Conservation (phyloP, 352 stramenopile genomes). For the Pythium aphanidermatum region DNA sequence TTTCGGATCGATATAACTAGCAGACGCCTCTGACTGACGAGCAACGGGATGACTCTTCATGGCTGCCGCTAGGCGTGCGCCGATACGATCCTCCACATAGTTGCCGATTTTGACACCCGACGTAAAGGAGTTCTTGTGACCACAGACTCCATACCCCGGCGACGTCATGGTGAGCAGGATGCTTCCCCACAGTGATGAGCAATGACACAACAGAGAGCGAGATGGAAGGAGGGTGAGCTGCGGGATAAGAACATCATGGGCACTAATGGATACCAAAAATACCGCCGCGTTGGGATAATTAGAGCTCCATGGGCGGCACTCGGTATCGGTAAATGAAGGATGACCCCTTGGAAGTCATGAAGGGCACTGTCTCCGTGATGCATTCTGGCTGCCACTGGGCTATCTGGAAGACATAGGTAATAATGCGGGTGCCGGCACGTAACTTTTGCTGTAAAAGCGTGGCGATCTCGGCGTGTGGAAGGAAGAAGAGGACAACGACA, state of each 20-base stretch:
- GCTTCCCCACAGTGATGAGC: background rate
- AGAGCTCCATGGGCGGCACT: conserved; percentile 26
- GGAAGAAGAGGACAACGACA: conserved; percentile 58
- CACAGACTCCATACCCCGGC: conserved; percentile 63
- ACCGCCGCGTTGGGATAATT: no score
- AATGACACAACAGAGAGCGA: no score
- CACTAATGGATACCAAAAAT: conserved; percentile 13
- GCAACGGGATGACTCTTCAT: conserved; percentile 34
- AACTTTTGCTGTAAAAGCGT: conserved; percentile 28
- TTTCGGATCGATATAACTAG: conserved; percentile 46
- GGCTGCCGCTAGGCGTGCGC: conserved; percentile 33
- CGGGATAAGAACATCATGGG: no score
- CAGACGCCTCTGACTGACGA: conserved; percentile 38
- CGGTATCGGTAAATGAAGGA: conserved; percentile 47
- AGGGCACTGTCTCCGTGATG: conserved; percentile 38
- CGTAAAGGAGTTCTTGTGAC: conserved; percentile 81
- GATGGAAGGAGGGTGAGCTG: no score
- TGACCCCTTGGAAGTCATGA: conserved; percentile 46
- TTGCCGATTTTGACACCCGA: conserved; percentile 74
- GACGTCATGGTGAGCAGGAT: conserved; percentile 23
- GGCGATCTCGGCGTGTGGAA: conserved; percentile 47
- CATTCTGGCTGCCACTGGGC: conserved; percentile 38
- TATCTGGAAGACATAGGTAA: conserved; percentile 73
- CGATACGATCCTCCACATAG: conserved; percentile 78
- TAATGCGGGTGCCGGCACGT: conserved; percentile 30